Base-by-base conservation (phyloP, 2,329 filamentous ascomycete genomes). In the Phialocephala sp. region DNA sequence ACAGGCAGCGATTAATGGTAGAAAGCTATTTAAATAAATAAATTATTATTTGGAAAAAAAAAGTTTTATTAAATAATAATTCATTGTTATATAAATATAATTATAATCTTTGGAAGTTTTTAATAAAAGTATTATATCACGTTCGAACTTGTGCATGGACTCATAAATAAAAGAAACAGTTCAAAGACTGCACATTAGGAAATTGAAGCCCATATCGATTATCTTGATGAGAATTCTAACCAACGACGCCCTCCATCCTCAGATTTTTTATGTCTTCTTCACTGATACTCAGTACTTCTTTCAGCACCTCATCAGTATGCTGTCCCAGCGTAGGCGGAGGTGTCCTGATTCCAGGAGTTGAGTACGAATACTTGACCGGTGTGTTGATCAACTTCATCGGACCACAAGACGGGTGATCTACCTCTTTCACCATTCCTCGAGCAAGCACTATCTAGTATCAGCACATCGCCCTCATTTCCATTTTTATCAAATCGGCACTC, bases 331-430 rank as follows among this genome's bases (percentile, higher is more conserved):
- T 91, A 0, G 94, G 94, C 15, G 94, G 94, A 35, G 92, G 86
- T 1, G 83, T 89, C 22, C 93, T 84, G 32, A 96, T 87, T 1
- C 87, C 85, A 0, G 93, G 92, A 69, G 85, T 88, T 15, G 89
- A 90, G 70, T 93, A 87, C 1, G 93, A 97, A 77, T 93, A 96
- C 77, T 98, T 98, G 67, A 97, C 89, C 0, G 94, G 94, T 1
- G 92, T 94, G 74, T 96, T 97, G 65, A 98, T 90, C 72, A 97
- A 80, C 79, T 92, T 93, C 70, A 98, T 89, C 0, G 89, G 85
- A 0, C 94, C 94, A 76, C 94, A 97, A 8, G 84, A 81, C 1
- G 86, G 87, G 75, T 98, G 94, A 0, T 97, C 87, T 36, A 97
- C 81, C 75, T 97, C 91, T n/a, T 91, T 87, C 1, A 97, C 90